Percentiles rank a stretch among this genome's conserved stretches.
Conservation (phyloP, 2,329 filamentous ascomycete genomes). For the Ophiostoma ulmi region DNA sequence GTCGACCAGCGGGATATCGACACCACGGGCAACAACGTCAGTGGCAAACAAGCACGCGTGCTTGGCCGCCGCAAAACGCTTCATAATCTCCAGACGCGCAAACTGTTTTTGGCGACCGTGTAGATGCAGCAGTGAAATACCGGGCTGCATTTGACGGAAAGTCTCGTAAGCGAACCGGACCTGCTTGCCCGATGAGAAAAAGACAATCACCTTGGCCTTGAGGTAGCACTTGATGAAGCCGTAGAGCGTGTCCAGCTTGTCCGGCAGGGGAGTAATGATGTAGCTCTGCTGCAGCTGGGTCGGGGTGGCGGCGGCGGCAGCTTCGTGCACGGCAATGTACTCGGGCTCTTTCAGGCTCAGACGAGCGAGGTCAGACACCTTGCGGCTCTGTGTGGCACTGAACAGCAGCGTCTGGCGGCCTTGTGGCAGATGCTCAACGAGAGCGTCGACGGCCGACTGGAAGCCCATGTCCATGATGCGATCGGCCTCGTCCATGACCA, state of each 20-base stretch:
- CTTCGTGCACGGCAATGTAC: slow-evolving; percentile 90
- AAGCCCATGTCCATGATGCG: slow-evolving; percentile 98
- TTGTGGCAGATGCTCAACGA: slow-evolving; percentile 83
- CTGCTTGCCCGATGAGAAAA: slow-evolving; percentile 91
- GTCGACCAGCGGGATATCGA: slow-evolving; percentile 94
- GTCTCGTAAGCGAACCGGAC: slow-evolving; percentile 94
- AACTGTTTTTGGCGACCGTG: slow-evolving; percentile 92
- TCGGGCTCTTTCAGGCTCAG: slow-evolving; percentile 85
- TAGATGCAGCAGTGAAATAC: slow-evolving; percentile 86
- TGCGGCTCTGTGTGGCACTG: slow-evolving; percentile 92
- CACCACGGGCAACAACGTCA: slow-evolving; percentile 86
- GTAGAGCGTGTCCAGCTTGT: slow-evolving; percentile 89
- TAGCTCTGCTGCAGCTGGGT: slow-evolving; percentile 85
- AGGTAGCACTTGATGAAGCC: slow-evolving; percentile 88
- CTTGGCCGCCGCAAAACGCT: slow-evolving; percentile 73
- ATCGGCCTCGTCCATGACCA: slow-evolving; percentile 94
- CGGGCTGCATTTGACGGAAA: slow-evolving; percentile 88
- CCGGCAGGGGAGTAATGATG: slow-evolving; percentile 72
- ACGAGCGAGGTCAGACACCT: slow-evolving; percentile 84
- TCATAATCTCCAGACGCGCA: slow-evolving; percentile 80
- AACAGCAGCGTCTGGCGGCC: slow-evolving; percentile 88
- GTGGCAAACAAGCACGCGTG: slow-evolving; percentile 89
- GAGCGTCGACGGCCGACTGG: slow-evolving; percentile 80
- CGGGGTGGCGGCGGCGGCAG: slow-evolving; percentile 73
- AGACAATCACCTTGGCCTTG: slow-evolving; percentile 92